These are phyloP conservation scores for Beauveria sp. DNA, from an alignment of 2,329 filamentous ascomycete genomes.

Conservation along the genomic window DNA sequence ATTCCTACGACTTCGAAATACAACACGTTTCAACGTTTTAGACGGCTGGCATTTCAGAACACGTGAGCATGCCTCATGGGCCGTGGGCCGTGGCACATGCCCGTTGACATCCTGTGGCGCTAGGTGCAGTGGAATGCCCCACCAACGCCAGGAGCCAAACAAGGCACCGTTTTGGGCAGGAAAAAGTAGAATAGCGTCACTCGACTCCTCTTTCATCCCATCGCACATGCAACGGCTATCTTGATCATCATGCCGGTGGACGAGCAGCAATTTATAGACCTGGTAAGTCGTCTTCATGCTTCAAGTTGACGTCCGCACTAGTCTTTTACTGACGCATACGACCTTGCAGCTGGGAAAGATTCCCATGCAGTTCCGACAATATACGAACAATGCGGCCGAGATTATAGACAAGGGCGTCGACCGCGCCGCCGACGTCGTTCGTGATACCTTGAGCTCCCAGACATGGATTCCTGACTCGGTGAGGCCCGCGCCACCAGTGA, in stretches of 20 bases:
- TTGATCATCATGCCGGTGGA: slow-evolving; percentile 61
- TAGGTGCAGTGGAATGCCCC: neutral
- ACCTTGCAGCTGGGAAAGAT: slow-evolving; percentile 41
- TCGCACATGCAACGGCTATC: slow-evolving; percentile 13
- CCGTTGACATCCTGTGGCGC: neutral
- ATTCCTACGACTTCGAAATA: no score
- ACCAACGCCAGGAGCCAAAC: slow-evolving; percentile 4
- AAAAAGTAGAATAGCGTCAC: slow-evolving; percentile 12
- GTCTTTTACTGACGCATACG: neutral
- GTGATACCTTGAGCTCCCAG: slow-evolving; percentile 59
- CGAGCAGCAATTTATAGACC: slow-evolving; percentile 70
- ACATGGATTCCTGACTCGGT: slow-evolving; percentile 67
- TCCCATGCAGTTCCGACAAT: slow-evolving; percentile 58
- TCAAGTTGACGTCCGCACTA: neutral
- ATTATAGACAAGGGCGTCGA: slow-evolving; percentile 79
- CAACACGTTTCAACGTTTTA: no score
- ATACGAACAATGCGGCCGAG: slow-evolving; percentile 67
- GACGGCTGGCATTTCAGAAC: neutral
- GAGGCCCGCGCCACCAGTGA: slow-evolving; percentile 46
- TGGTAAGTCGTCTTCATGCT: slow-evolving; percentile 46
- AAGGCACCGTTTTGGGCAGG: neutral
- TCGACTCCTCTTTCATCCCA: slow-evolving; percentile 3
- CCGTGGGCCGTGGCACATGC: neutral
- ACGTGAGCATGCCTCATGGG: neutral
- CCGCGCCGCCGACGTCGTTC: slow-evolving; percentile 60